These are phyloP conservation scores for Zygoascus tannicola DNA, from an alignment of 805 yeast species.

Conservation along the genomic window DNA sequence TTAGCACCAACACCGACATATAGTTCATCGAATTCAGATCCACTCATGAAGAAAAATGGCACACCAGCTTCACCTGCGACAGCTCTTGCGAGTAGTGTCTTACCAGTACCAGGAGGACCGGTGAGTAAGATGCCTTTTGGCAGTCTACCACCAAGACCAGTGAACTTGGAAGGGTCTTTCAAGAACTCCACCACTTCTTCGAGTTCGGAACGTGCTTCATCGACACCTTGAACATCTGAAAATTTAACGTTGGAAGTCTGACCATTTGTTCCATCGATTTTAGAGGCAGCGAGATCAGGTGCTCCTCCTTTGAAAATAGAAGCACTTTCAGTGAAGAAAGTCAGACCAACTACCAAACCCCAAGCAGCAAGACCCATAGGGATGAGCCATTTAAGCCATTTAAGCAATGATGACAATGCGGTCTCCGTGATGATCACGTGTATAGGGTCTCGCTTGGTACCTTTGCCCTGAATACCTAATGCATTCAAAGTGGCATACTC, in stretches of 20 bases:
- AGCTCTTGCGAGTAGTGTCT: conserved; percentile 86
- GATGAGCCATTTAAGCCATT: conserved; percentile 82
- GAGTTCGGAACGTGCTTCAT: conserved; percentile 94
- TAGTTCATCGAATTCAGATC: conserved; percentile 95
- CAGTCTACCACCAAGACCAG: conserved; percentile 92
- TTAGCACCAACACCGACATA: conserved; percentile 99
- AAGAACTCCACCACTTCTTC: conserved; percentile 97
- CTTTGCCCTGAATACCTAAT: conserved; percentile 13
- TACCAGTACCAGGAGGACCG: conserved; percentile 99
- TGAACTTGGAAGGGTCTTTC: conserved; percentile 91
- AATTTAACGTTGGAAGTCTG: conserved; percentile 81
- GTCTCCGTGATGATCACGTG: conserved; percentile 92
- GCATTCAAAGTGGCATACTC: neutral
- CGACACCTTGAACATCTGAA: conserved; percentile 93
- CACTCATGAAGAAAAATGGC: conserved; percentile 97
- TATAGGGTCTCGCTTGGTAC: conserved; percentile 57
- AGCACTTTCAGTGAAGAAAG: conserved; percentile 72
- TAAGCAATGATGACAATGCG: conserved; percentile 62
- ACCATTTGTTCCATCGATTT: conserved; percentile 71
- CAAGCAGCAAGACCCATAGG: conserved; percentile 74
- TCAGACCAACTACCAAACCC: conserved; percentile 70
- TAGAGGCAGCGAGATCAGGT: conserved; percentile 36
- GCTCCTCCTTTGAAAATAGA: conserved; percentile 56
- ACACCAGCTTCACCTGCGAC: conserved; percentile 99
- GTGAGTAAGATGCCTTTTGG: conserved; percentile 96